phyloP scores from a whole-genome alignment of 2,329 filamentous ascomycete genomes.

The Botrytis deweyae region DNA sequence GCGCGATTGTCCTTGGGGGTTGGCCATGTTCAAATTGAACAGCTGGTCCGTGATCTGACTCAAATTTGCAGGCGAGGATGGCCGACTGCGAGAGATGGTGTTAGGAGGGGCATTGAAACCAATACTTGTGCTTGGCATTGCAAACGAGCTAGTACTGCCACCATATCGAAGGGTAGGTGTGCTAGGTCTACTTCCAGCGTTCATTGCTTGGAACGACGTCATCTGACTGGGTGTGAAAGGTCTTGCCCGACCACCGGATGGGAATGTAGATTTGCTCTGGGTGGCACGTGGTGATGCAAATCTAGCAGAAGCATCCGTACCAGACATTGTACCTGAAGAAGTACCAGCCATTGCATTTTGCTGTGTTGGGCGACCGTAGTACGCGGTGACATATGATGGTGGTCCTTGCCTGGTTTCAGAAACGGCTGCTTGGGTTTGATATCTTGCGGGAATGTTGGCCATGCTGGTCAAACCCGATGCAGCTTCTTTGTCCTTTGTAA shows the following conservation, averaged over 20 bases:
- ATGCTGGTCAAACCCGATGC: neutral
- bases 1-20: neutral
- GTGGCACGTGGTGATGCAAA: constrained; percentile 9
- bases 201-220: constrained; percentile 15
- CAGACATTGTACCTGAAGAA: neutral
- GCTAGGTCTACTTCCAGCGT: constrained; percentile 5
- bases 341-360: neutral
- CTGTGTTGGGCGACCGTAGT: constrained; percentile 12
- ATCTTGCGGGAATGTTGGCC: neutral
- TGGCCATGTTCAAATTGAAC: neutral
- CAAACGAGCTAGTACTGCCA: constrained; percentile 1
- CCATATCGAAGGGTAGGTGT: constrained; percentile 16
- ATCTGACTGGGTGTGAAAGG: constrained; percentile 16
- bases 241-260: constrained; percentile 14
- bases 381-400: constrained; percentile 7
- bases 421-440: neutral
- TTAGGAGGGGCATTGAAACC: constrained; percentile 13
- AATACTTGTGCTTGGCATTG: constrained; percentile 3
- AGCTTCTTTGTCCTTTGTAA: neutral
- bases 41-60: constrained; percentile 9
- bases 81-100: constrained; percentile 17
- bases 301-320: neutral
- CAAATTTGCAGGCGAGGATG: constrained; percentile 14
- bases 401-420: neutral
- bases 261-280: constrained; percentile 14